phyloP scores from a whole-genome alignment of 306 rosid genomes.

The Prunus mongolica region DNA sequence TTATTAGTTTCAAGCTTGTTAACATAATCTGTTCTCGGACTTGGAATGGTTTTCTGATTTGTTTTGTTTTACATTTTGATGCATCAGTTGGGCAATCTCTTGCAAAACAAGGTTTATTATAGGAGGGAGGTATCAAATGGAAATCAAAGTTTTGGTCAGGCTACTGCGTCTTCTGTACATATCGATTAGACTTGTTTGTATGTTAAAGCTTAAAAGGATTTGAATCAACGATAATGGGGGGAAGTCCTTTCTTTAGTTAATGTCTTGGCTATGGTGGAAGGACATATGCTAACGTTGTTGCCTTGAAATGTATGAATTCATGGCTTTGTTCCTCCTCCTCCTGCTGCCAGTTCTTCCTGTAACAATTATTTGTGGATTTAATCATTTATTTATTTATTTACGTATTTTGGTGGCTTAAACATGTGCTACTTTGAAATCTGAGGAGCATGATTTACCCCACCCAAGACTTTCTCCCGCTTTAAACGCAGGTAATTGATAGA shows the following conservation, averaged over 20 bases:
- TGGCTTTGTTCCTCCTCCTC: background rate
- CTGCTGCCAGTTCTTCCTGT: background rate
- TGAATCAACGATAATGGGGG: background rate
- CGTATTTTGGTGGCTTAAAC: background rate
- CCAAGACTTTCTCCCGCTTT: background rate
- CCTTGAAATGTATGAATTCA: background rate
- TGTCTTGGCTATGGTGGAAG: background rate
- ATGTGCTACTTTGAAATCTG: background rate
- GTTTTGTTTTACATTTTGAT: constrained; percentile 12
- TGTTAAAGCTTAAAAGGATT: constrained; percentile 7
- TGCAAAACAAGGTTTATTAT: constrained; percentile 43
- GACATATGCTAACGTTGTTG: background rate
- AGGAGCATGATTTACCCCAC: background rate
- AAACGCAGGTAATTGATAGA: background rate
- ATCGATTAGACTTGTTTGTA: constrained; percentile 13
- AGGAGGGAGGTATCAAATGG: constrained; percentile 24
- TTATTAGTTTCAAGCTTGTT: background rate
- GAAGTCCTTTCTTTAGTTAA: background rate
- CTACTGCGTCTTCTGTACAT: constrained; percentile 24
- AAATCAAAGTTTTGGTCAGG: constrained; percentile 26
- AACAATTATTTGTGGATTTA: background rate
- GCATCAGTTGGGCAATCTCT: constrained; percentile 58
- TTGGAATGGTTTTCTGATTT: background rate
- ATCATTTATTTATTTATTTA: background rate
- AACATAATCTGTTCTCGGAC: background rate